These are phyloP conservation scores for Zygotorulaspora chibaensis DNA, from an alignment of 805 yeast genomes.

Conservation along the genomic window DNA sequence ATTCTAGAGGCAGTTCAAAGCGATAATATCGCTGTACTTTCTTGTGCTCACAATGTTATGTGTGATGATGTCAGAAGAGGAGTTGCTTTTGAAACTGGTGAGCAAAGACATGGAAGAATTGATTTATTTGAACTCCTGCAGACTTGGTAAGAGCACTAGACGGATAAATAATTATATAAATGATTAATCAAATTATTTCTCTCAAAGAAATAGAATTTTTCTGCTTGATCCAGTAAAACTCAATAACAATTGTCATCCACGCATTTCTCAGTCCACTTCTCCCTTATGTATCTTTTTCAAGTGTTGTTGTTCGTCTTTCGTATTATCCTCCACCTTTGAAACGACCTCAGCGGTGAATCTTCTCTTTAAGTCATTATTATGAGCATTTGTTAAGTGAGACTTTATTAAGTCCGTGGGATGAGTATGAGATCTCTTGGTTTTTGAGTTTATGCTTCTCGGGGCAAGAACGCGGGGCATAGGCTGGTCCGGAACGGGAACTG, in stretches of 20 bases:
- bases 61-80: constrained; percentile 49
- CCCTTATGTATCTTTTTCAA: neutral
- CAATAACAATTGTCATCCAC: too few relatives aligned
- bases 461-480: constrained; percentile 26
- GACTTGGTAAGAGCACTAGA: neutral
- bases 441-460: constrained; percentile 27
- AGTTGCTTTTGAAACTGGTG: constrained; percentile 35
- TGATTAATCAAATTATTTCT: too few relatives aligned
- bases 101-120: constrained; percentile 37
- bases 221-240: too few relatives aligned
- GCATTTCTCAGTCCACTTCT: neutral
- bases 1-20: constrained; percentile 36
- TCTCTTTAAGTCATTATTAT: constrained; percentile 22
- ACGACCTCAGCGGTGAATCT: constrained; percentile 19
- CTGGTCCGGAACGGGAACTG: constrained; percentile 30
- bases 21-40: constrained; percentile 43
- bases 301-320: neutral
- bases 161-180: too few relatives aligned
- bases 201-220: too few relatives aligned
- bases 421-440: constrained; percentile 16
- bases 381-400: constrained; percentile 1
- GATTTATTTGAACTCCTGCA: constrained; percentile 47
- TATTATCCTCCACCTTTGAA: constrained; percentile 4
- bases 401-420: constrained; percentile 7
- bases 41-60: constrained; percentile 52